phyloP scores from a whole-genome alignment of 2,329 filamentous ascomycete genomes.

The Colletotrichum lentis region DNA sequence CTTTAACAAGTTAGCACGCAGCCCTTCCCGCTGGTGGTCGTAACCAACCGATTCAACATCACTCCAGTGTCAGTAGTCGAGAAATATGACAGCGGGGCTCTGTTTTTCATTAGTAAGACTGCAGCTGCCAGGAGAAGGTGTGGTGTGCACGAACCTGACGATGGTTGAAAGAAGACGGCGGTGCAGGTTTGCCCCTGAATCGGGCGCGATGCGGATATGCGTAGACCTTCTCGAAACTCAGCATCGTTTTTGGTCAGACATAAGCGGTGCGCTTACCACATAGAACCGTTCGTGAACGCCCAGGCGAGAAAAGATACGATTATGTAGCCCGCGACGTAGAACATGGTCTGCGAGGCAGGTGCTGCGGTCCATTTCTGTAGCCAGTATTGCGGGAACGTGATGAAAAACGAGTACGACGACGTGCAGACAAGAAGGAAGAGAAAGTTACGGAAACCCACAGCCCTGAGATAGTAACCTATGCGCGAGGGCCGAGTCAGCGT shows the following conservation, averaged over 20 bases:
- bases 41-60: slow-evolving; percentile 35
- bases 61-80: not conserved
- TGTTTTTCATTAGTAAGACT: not conserved
- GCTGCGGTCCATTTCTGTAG: slow-evolving; percentile 33
- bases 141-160: not conserved
- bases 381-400: slow-evolving; percentile 33
- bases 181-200: slow-evolving; percentile 15
- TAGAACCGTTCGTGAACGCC: slow-evolving; percentile 7
- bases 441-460: slow-evolving; percentile 7
- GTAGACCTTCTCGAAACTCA: not conserved
- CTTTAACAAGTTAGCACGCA: not conserved
- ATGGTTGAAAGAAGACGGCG: slow-evolving; percentile 20
- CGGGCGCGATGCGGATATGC: slow-evolving; percentile 11
- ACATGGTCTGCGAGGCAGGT: slow-evolving; percentile 9
- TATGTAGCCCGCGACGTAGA: slow-evolving; percentile 18
- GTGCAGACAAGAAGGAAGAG: slow-evolving; percentile 27
- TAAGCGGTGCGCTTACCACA: slow-evolving; percentile 5
- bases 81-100: slow-evolving; percentile 18
- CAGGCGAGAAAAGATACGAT: slow-evolving; percentile 16
- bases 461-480: slow-evolving; percentile 15
- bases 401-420: slow-evolving; percentile 8
- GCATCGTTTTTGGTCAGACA: not conserved
- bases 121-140: too few species aligned
- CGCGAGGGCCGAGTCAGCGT: not conserved
- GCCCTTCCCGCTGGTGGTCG: not conserved